phyloP scores from a whole-genome alignment of 176 grass and related monocot genomes.

The Pontederia crassipes region DNA sequence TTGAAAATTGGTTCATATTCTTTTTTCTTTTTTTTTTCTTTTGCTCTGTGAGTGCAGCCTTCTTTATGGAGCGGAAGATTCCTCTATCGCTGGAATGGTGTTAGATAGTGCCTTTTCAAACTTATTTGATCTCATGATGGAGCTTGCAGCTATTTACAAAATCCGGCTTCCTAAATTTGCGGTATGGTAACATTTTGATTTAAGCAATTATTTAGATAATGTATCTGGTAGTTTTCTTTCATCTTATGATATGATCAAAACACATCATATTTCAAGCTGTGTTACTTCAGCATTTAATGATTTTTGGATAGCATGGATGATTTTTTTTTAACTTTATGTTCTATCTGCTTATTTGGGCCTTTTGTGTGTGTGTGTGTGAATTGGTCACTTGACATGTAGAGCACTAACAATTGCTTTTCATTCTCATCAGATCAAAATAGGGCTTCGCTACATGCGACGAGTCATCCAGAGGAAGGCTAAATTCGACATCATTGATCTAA shows the following conservation, averaged over 20 bases:
- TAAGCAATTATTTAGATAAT: no score
- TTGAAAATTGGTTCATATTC: not conserved
- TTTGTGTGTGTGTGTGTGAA: no score
- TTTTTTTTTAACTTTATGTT: no score
- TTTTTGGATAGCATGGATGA: no score
- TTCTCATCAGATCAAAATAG: constrained; percentile 64
- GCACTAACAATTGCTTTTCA: no score
- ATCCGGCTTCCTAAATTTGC: constrained; percentile 93
- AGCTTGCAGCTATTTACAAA: constrained; percentile 96
- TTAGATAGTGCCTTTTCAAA: constrained; percentile 96
- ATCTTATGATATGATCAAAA: no score
- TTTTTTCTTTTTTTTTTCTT: not conserved
- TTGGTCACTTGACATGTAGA: no score
- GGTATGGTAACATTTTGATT: constrained; percentile 23
- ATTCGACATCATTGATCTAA: constrained; percentile 96
- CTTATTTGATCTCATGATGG: constrained; percentile 92
- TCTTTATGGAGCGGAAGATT: constrained; percentile 96
- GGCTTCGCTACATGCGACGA: constrained; percentile 81
- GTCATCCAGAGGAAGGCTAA: constrained; percentile 93
- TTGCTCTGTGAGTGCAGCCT: constrained; percentile 21
- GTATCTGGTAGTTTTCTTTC: no score
- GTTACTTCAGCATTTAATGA: no score
- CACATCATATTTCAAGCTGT: no score
- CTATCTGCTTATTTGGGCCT: no score
- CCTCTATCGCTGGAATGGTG: constrained; percentile 83